Evolutionary conservation across 2,329 filamentous ascomycete genomes (phyloP).

Genomic region (Trichoderma sp.): DNA sequence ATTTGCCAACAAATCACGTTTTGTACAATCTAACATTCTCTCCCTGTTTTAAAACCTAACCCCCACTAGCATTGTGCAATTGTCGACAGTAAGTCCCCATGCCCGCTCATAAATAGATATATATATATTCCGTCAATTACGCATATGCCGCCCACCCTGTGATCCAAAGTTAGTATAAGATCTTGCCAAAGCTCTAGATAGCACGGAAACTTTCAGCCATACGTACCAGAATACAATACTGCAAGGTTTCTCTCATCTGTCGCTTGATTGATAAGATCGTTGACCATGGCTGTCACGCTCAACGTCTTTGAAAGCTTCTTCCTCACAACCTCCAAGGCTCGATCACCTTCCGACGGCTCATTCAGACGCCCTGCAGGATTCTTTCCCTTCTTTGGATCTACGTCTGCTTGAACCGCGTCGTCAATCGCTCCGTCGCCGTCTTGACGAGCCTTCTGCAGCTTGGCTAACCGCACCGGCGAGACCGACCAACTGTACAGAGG

Average conservation of each 20-base stretch:
- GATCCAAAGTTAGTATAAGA: background rate
- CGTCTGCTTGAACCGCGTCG: constrained; percentile 45
- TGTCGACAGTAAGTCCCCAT: background rate
- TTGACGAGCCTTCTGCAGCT: constrained; percentile 65
- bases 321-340: constrained; percentile 87
- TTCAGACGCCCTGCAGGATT: constrained; percentile 49
- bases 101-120: background rate
- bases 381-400: constrained; percentile 47
- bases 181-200: background rate
- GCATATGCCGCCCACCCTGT: constrained; percentile 54
- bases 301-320: constrained; percentile 95
- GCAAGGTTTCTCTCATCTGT: constrained; percentile 92
- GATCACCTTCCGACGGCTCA: constrained; percentile 76
- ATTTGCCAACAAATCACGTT: background rate
- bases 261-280: constrained; percentile 94
- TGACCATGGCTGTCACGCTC: constrained; percentile 93
- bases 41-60: background rate
- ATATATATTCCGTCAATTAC: constrained; percentile 33
- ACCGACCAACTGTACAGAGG: constrained; percentile 96
- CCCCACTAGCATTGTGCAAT: background rate
- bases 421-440: constrained; percentile 49
- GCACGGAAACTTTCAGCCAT: background rate
- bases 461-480: constrained; percentile 68
- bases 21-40: background rate
- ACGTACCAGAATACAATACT: constrained; percentile 78